A percentile compares a stretch with the other conserved stretches of the same genome.
Evolutionary conservation across 352 stramenopile species (phyloP).

Genomic region (Globisporangium spinosum): DNA sequence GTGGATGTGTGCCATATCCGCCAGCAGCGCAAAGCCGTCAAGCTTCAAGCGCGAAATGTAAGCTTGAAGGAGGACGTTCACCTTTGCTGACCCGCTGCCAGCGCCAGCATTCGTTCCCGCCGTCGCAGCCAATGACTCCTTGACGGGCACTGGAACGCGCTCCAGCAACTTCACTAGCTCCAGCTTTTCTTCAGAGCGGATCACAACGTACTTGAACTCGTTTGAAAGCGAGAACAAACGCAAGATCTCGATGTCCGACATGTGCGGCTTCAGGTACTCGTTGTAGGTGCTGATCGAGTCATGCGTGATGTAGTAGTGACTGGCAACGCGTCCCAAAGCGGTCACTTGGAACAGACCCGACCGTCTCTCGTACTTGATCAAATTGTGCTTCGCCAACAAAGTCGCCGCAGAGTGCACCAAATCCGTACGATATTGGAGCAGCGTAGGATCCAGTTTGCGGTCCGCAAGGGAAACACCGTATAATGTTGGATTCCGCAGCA

Average conservation of each 20-base stretch:
- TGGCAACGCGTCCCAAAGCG: conserved; percentile 95
- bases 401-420: conserved; percentile 95
- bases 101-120: conserved; percentile 31
- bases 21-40: conserved; percentile 96
- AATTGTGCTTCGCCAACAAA: conserved; percentile 94
- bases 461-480: conserved; percentile 93
- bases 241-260: conserved; percentile 99
- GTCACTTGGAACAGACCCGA: conserved; percentile 95
- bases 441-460: conserved; percentile 88
- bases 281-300: conserved; percentile 98
- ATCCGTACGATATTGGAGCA: conserved; percentile 95
- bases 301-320: conserved; percentile 99
- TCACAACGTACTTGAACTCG: conserved; percentile 99
- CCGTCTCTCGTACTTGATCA: conserved; percentile 97
- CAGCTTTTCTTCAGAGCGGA: conserved; percentile 98
- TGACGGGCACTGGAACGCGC: conserved; percentile 98
- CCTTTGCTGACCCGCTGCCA: conserved; percentile 90
- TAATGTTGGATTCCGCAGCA: conserved; percentile 95
- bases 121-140: conserved; percentile 86
- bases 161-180: conserved; percentile 97
- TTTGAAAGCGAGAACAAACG: conserved; percentile 98
- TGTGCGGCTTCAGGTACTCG: conserved; percentile 97
- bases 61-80: conserved; percentile 99
- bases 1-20: conserved; percentile 99
- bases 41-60: conserved; percentile 98